A percentile compares a stretch with the other conserved stretches of the same genome.
phyloP scores from a whole-genome alignment of 2,329 filamentous ascomycete genomes.

The Trichoderma citrinoviride region DNA sequence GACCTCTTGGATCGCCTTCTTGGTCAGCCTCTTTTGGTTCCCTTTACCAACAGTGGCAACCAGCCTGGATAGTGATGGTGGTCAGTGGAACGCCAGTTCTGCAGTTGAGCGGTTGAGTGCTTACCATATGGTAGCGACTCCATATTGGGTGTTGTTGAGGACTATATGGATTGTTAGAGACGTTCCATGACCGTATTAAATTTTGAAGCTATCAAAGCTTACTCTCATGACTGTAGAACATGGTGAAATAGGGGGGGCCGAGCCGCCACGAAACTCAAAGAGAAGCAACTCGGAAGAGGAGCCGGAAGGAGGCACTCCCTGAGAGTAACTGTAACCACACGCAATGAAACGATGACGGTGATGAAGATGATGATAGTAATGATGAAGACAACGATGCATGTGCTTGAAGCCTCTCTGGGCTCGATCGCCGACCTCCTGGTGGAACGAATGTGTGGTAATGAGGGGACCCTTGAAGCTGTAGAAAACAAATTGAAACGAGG shows the following conservation, averaged over 20 bases:
- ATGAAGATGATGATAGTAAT: neutral
- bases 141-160: conserved; percentile 81
- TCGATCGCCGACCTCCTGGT: neutral
- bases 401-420: neutral
- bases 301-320: neutral
- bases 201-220: conserved; percentile 32
- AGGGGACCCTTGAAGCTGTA: neutral
- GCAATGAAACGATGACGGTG: neutral
- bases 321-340: neutral
- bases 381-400: neutral
- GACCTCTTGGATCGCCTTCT: conserved; percentile 85
- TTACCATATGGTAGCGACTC: conserved; percentile 92
- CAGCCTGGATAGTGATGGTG: conserved; percentile 57
- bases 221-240: conserved; percentile 98
- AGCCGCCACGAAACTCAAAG: neutral
- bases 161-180: conserved; percentile 48
- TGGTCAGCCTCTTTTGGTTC: conserved; percentile 68
- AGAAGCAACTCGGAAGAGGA: neutral
- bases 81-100: neutral
- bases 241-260: conserved; percentile 38
- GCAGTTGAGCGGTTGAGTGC: conserved; percentile 25
- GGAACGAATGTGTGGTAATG: neutral
- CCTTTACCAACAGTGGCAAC: conserved; percentile 84
- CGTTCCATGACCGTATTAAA: too few relatives aligned
- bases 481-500: neutral